Conservation (phyloP, 2,329 filamentous ascomycete species). For the Aspergillus ochraceoroseus region DNA sequence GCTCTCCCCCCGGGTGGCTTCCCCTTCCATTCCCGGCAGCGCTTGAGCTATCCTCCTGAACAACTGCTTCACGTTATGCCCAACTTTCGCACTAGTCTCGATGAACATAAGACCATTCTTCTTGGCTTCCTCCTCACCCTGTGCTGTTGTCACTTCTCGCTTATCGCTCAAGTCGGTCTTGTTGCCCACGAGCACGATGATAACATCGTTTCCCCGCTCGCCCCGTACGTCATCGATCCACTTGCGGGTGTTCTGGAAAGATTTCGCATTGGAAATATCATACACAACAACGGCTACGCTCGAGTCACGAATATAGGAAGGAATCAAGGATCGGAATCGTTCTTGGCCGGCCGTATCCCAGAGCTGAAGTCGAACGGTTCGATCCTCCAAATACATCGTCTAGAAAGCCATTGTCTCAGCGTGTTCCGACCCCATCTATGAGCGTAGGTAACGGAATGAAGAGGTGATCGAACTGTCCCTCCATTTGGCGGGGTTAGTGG, state of each 20-base stretch:
- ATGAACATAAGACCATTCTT: slow-evolving; percentile 98
- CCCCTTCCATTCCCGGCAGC: slow-evolving; percentile 92
- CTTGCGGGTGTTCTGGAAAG: slow-evolving; percentile 97
- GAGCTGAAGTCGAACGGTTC: slow-evolving; percentile 92
- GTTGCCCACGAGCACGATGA: slow-evolving; percentile 96
- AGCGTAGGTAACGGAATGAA: neutral
- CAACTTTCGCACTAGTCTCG: slow-evolving; percentile 95
- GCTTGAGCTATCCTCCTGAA: slow-evolving; percentile 99
- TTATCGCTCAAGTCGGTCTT: slow-evolving; percentile 99
- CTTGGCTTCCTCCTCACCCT: slow-evolving; percentile 97
- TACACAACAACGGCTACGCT: slow-evolving; percentile 98
- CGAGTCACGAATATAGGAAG: slow-evolving; percentile 96
- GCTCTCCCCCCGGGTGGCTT: slow-evolving; percentile 68
- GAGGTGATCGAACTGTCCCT: neutral
- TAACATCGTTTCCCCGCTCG: slow-evolving; percentile 96
- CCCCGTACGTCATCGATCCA: slow-evolving; percentile 98
- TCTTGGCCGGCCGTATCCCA: slow-evolving; percentile 99
- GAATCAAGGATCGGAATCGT: slow-evolving; percentile 92
- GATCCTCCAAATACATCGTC: slow-evolving; percentile 99
- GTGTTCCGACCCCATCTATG: neutral
- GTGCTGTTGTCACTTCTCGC: slow-evolving; percentile 90
- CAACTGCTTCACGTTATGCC: slow-evolving; percentile 95
- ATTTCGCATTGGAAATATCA: slow-evolving; percentile 95
- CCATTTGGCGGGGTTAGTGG: slow-evolving; percentile 5
- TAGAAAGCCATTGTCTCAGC: slow-evolving; percentile 32